Evolutionary conservation across 2,329 filamentous ascomycete species (phyloP), one percentile per base, ranked within the genome.

Genomic region (Ophiostoma montium): DNA sequence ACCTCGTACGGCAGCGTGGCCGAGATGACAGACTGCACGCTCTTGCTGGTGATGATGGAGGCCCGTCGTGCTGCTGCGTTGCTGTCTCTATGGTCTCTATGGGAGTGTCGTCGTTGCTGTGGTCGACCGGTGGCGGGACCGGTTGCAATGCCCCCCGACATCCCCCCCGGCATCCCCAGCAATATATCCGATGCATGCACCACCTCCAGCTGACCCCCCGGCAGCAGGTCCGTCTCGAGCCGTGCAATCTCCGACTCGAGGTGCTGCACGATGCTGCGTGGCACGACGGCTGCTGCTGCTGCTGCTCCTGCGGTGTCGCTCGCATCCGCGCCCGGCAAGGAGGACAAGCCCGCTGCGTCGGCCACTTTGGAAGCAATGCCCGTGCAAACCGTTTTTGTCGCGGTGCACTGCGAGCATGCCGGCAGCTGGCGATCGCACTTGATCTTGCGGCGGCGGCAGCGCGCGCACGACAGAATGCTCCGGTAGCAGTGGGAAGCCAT

Each of bases 241-340:
- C 58, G 58, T 16, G 61, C 61, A 51, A 63, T 62, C 53, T 63
- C 61, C 13, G 59, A 54, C 50, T 62, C 61, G 2, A 63, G 56
- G 53, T 60, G 57, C 51, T 62, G 60, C 18, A 63, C 60, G 12
- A 63, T 61, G 51, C 60, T 62, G 43, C 61, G 57, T 5, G 61
- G 61, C 9, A 62, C 21, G 12, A 30, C 47, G 12, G 16, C 27
- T 4, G 45, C 21, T 31, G 11, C 16, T 11, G 23, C 23, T 27
- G 23, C 23, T 27, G 23, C 23, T 27, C 23, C 23, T 27, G 23
- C n/a, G n/a, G n/a, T n/a, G n/a, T n/a, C n/a, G n/a, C n/a, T n/a
- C n/a, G n/a, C n/a, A n/a, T n/a, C n/a, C 8, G 19, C 55, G 39
- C 58, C 57, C 16, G 39, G 10, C 16, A 36, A 8, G 5, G 42